Evolutionary conservation across 345 rosid genomes (phyloP), one percentile per base, ranked within the genome.

Genomic region (Lumnitzera littorea): DNA sequence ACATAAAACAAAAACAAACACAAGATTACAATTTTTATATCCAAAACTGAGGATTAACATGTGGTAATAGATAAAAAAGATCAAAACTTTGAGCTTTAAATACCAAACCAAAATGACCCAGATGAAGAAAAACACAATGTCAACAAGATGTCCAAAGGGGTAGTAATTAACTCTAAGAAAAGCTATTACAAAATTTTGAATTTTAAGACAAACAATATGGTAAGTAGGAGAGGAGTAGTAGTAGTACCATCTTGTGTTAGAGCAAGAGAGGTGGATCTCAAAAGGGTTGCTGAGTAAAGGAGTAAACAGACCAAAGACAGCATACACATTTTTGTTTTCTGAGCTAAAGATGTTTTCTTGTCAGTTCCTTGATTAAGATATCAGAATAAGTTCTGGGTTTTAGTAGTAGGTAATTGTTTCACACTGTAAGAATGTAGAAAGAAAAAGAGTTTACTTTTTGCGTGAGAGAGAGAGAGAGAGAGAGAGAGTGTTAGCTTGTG

Each of bases 211-310:
- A 1, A 52, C 23, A 4, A 25, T 55, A 11, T 6, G n/a, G 20
- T 46, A 53, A 4, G 58, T 29, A 20, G 46, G 27, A 25, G 47
- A 9, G 15, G 61, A 53, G 57, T 60, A 50, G 48, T 13, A 13
- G 6, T 55, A 67, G 10, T 79, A 86, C 94, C 94, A 64, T 86
- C 94, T 62, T 78, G 75, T 62, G 79, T 72, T 62, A 86, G 79
- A 66, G 86, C 83, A 64, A 73, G 58, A 24, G 78, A 68, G 53
- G 59, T 49, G 52, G 60, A 56, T 67, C 65, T 71, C 60, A 76
- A 61, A 61, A 83, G 76, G 72, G 80, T 65, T 51, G 70, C 78
- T 10, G 69, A 60, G 55, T 62, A 65, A 65, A 78, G 27, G 58
- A 67, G 64, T 25, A 68, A 63, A 51, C 67, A 62, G 16, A 67